Evolutionary conservation across 2,329 filamentous ascomycete genomes (phyloP), one percentile per base, ranked within the genome.

Genomic region (Beauveria medogensis): DNA sequence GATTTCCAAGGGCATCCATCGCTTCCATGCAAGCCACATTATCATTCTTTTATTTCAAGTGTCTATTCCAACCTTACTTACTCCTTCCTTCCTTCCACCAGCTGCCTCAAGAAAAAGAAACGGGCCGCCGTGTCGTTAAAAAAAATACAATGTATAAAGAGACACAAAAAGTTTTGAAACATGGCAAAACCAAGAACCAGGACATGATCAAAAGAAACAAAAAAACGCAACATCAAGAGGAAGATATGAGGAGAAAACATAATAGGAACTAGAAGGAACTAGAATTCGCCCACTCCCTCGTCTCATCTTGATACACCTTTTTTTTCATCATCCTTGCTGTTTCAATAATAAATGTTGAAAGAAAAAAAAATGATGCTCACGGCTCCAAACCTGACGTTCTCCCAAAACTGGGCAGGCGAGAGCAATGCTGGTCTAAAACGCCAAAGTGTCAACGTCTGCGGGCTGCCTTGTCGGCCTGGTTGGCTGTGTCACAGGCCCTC

Each of bases 61-160:
- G 18, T 54, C 60, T 59, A 58, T 55, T 57, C 50, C 60, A 57
- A 61, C 34, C 53, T n/a, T 26, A 52, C 20, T 53, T 37, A 2
- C 3, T 24, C 24, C 24, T 28, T 28, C 26, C 57, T 54, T 54
- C 41, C 30, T 60, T 30, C 22, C 52, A 44, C 46, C 53, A 56
- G 46, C 53, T 28, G 40, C 22, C 44, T 26, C 28, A 9, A 28
- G 20, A 55, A 26, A 46, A 37, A 7, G 5, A 59, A 43, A 51
- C 18, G 7, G 20, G 52, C 28, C 24, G 47, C 53, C 26, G 26
- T 43, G n/a, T 46, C 52, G 54, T 55, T 22, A 30, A 57, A 57
- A 52, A 56, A 24, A 56, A 40, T 52, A 52, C 53, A 53, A 41
- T 60, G 43, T 60, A 60, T 51, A 48, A 58, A 46, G 30, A 54